Evolutionary conservation across 106 monocot genomes (phyloP).

Genomic region (Phalaenopsis aphrodite): DNA sequence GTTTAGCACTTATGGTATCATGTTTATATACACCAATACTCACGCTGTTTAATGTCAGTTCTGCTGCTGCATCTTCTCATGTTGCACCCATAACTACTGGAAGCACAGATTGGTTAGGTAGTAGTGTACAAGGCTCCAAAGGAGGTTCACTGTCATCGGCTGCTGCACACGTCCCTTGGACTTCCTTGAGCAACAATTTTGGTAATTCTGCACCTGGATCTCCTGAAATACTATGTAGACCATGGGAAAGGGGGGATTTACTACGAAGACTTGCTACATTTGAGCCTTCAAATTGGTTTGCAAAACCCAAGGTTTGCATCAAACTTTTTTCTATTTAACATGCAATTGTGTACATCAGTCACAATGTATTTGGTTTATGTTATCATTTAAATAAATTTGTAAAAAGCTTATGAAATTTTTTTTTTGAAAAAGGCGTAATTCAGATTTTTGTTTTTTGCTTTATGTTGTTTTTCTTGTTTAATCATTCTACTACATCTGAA

Average conservation of each 20-base stretch:
- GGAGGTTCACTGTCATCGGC: slow-evolving; percentile 43
- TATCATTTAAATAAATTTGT: not conserved
- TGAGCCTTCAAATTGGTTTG: slow-evolving; percentile 75
- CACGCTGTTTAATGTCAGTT: slow-evolving; percentile 41
- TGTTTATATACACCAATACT: not conserved
- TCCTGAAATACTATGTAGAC: slow-evolving; percentile 63
- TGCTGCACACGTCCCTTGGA: slow-evolving; percentile 33
- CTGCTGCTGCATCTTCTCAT: slow-evolving; percentile 90
- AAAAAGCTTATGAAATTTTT: not conserved
- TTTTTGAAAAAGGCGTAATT: not conserved
- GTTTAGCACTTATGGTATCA: not conserved
- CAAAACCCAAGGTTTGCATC: slow-evolving; percentile 65
- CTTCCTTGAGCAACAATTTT: slow-evolving; percentile 72
- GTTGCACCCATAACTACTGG: slow-evolving; percentile 52
- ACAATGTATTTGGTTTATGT: not conserved
- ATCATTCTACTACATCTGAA: not conserved
- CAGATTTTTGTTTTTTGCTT: not conserved
- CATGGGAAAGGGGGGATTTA: slow-evolving; percentile 97
- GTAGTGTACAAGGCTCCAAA: slow-evolving; percentile 67
- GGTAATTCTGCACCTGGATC: slow-evolving; percentile 48
- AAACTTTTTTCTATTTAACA: not conserved
- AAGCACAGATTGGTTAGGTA: slow-evolving; percentile 75
- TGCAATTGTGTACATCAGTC: not conserved
- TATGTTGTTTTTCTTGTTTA: not conserved
- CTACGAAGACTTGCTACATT: slow-evolving; percentile 91